Base-by-base conservation (phyloP, 352 stramenopile genomes). In the Pythium guiyangense region DNA sequence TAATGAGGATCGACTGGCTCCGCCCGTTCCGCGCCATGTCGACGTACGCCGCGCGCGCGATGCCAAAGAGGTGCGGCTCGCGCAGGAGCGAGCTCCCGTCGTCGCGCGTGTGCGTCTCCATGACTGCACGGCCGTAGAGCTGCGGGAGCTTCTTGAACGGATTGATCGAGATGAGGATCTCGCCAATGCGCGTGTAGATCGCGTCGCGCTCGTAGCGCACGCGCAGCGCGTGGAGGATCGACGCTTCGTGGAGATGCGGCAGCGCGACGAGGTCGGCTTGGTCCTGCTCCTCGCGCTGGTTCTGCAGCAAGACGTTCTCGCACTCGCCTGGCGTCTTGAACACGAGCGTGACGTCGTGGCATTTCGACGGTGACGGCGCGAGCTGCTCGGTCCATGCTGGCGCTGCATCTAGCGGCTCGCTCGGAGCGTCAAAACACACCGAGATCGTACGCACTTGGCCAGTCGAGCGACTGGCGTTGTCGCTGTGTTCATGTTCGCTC, bases 91-190 rank as follows among this genome's bases (percentile, higher is more conserved):
- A 55, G 55, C 12, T 59, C 8, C 51, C 69, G 47, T 68, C 63
- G 26, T 74, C 59, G 10, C 73, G 73, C 1, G 59, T 63, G 52
- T 91, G 91, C 6, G 49, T 15, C n/a, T 75, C 52, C 53, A 94
- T 69, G 25, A 73, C 51, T 10, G 75, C 48, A 46, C 70, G 68
- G 3, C 69, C 72, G 67, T 95, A 95, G 27, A 93, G 71, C 49
- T 77, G 62, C 12, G 77, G 77, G 5, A 95, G 69, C 31, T 61
- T 64, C 67, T 93, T 82, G 73, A 92, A 94, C 17, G 85, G 85
- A 54, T 95, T 95, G 55, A 94, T 89, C 18, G 86, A 92, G 58
- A 95, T 78, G 35, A 94, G 65, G 46, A 95, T 93, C 48, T 96
- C 84, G 43, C 83, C 86, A 44, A 92, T 92, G 60, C 77, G 79